Base-by-base conservation (phyloP, 345 rosid species). In the Eucalyptus albens region DNA sequence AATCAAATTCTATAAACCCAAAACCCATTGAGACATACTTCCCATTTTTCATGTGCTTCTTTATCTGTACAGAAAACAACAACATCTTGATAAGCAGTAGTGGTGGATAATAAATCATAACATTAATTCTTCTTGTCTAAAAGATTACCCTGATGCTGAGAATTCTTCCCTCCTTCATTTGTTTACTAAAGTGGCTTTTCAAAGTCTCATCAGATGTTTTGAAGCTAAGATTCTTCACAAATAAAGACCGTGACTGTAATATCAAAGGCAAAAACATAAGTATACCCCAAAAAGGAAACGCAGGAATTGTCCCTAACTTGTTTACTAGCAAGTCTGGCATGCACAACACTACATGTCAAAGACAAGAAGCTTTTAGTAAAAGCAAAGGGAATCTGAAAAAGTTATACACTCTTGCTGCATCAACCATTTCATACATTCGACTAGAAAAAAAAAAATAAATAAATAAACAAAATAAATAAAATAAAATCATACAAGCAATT, bases 1-100 rank as follows among this genome's bases (percentile, higher is more conserved):
- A 94, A 91, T 98, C 98, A 83, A 98, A 96, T 92, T 97, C 98
- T 50, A 96, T 83, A 93, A 98, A 97, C 91, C 99, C 99, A 93
- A 95, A 97, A 77, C 99, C 99, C 92, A 93, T 93, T 22, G 99
- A 98, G 31, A 97, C 92, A 90, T 91, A 92, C 94, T 97, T 97
- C 87, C 97, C 99, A 87, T 95, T 94, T 92, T 96, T 98, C 91
- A 92, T 40, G 92, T 97, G 99, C 91, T 93, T 96, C 92, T 94
- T 97, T 91, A 97, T 92, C 99, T 98, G 97, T 89, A 89, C 22
- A 90, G 42, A 62, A 47, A 87, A 65, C n/a, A 87, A 49, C 88
- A 89, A 27, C 67, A 90, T 51, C 44, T 9, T 14, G 47, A 19
- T 51, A 60, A 31, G 51, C 49, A 77, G 81, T 40, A 86, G 49